phyloP scores from a whole-genome alignment of 108 stramenopile genomes.

The Fragilaria crotonensis region DNA sequence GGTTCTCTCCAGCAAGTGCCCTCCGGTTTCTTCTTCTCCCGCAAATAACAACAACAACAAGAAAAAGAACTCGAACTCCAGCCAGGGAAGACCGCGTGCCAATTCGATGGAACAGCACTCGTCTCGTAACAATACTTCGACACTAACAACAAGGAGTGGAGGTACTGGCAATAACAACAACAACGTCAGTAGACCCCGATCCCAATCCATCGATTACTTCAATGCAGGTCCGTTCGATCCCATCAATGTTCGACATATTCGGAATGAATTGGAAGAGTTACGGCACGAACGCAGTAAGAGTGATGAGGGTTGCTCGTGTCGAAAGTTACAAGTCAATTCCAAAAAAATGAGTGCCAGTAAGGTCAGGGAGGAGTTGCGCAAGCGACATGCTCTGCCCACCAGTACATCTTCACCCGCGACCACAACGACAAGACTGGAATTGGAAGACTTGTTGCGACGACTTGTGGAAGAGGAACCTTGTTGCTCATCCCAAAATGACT shows the following conservation, averaged over 20 bases:
- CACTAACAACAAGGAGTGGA: neutral
- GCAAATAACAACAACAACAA: conserved; percentile 2
- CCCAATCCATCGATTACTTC: conserved; percentile 14
- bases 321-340: conserved; percentile 63
- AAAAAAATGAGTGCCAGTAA: conserved; percentile 58
- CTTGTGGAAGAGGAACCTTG: conserved; percentile 67
- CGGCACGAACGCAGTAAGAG: conserved; percentile 48
- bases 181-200: conserved; percentile 5
- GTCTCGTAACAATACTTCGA: neutral
- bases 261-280: conserved; percentile 70
- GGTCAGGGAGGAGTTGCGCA: conserved; percentile 67
- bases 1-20: neutral
- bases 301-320: conserved; percentile 70
- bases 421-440: conserved; percentile 37
- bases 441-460: conserved; percentile 57
- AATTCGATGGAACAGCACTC: neutral
- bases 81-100: neutral
- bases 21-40: conserved; percentile 10
- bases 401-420: neutral
- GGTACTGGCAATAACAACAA: too few species aligned
- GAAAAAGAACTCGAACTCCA: neutral
- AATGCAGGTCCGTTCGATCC: conserved; percentile 36
- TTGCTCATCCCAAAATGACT: conserved; percentile 46
- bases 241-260: conserved; percentile 48
- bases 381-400: conserved; percentile 40